Percentiles rank a stretch among this genome's conserved stretches.
Conservation (phyloP, 176 grass and related monocot species). For the Zea mays region Zm-B73-REFERENCE-NAM-5.0 NC_050101.1:100724501-100725000, state of each 20-base stretch:
- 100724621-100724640: too few relatives aligned
- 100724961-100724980: neutral
- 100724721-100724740: too few relatives aligned
- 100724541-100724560: too few relatives aligned
- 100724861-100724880: neutral
- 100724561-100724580: too few relatives aligned
- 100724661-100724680: too few relatives aligned
- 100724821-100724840: neutral
- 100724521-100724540: too few relatives aligned
- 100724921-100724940: neutral
- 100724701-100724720: too few relatives aligned
- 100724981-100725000: neutral
- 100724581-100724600: too few relatives aligned
- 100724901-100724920: neutral
- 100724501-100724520: too few relatives aligned
- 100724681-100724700: too few relatives aligned
- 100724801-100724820: neutral
- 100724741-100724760: neutral
- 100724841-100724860: neutral
- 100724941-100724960: neutral
- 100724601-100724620: too few relatives aligned
- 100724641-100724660: too few relatives aligned
- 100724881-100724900: neutral
- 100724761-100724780: neutral
- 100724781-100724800: neutral